A percentile compares a stretch with the other conserved stretches of the same genome.
Conservation (phyloP, 2,329 filamentous ascomycete species). For the Chaetomiaceae sp. region DNA sequence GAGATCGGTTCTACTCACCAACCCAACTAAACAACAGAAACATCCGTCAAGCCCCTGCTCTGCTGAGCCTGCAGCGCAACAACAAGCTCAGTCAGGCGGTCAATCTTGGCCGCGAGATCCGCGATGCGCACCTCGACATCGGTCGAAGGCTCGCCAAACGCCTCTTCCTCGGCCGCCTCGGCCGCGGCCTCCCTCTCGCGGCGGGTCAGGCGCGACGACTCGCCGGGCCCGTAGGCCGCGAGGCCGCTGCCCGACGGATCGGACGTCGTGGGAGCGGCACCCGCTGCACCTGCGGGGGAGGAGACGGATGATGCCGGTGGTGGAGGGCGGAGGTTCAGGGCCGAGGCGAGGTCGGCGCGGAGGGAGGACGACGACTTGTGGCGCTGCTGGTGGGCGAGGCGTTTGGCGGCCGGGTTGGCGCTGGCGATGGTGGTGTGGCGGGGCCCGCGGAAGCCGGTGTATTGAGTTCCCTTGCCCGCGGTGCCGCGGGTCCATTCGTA, state of each 20-base stretch:
- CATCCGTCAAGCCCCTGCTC: slow-evolving; percentile 16
- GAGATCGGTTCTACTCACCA: background rate
- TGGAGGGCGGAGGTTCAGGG: background rate
- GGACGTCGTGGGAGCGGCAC: no score
- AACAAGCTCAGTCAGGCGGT: slow-evolving; percentile 50
- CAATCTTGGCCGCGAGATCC: slow-evolving; percentile 54
- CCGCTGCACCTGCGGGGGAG: no score
- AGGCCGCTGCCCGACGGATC: no score
- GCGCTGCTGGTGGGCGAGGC: slow-evolving; percentile 2
- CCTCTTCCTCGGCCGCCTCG: slow-evolving; percentile 22
- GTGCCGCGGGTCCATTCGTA: slow-evolving; percentile 51
- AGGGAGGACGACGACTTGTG: slow-evolving; percentile 12
- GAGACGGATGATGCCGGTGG: no score
- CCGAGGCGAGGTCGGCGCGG: slow-evolving; percentile 3
- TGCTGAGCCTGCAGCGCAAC: slow-evolving; percentile 42
- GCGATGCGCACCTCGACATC: slow-evolving; percentile 47
- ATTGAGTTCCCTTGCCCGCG: slow-evolving; percentile 36
- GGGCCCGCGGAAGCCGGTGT: slow-evolving; percentile 46
- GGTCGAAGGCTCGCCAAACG: slow-evolving; percentile 27
- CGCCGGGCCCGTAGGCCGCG: background rate
- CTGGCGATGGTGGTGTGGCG: slow-evolving; percentile 30
- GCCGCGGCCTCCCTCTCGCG: slow-evolving; percentile 10
- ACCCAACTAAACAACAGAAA: slow-evolving; percentile 10
- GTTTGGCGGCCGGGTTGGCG: slow-evolving; percentile 26
- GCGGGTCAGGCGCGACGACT: slow-evolving; percentile 37